Percentiles rank a stretch among this genome's conserved stretches.
phyloP scores from a whole-genome alignment of 352 stramenopile genomes.

The Paralagenidium karlingii region DNA sequence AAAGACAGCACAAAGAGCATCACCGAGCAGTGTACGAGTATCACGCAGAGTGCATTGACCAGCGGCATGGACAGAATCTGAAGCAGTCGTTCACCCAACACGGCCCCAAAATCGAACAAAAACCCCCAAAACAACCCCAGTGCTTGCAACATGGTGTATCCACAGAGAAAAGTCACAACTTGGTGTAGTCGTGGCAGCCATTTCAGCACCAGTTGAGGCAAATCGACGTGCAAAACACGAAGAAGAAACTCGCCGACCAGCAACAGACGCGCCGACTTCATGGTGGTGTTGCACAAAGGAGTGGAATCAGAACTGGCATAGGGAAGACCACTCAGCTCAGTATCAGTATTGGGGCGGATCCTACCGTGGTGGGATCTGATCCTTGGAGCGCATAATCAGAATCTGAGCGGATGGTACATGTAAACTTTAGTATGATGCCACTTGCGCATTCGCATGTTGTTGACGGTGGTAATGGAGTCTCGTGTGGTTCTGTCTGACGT shows the following conservation, averaged over 20 bases:
- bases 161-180: slow-evolving; percentile 3
- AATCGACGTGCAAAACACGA: slow-evolving; percentile 1
- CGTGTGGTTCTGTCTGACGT: no score
- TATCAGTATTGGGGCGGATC: no score
- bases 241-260: slow-evolving; percentile 3
- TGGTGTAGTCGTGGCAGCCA: background rate
- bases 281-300: no score
- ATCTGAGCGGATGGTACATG: no score
- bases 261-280: background rate
- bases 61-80: slow-evolving; percentile 76
- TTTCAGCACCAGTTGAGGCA: slow-evolving; percentile 1
- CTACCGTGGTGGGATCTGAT: no score
- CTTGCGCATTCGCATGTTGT: no score
- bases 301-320: no score
- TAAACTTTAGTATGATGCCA: no score
- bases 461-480: no score
- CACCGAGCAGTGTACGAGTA: slow-evolving; percentile 70
- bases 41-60: slow-evolving; percentile 52
- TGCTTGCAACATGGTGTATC: slow-evolving; percentile 16
- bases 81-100: slow-evolving; percentile 80
- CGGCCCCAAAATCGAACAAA: slow-evolving; percentile 69
- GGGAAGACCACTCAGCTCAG: no score
- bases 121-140: slow-evolving; percentile 81
- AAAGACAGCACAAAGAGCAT: slow-evolving; percentile 80
- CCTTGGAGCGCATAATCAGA: no score